Percentiles rank a stretch among this genome's conserved stretches.
Evolutionary conservation across 805 yeast species (phyloP).

Genomic region (Lachancea cidri): DNA sequence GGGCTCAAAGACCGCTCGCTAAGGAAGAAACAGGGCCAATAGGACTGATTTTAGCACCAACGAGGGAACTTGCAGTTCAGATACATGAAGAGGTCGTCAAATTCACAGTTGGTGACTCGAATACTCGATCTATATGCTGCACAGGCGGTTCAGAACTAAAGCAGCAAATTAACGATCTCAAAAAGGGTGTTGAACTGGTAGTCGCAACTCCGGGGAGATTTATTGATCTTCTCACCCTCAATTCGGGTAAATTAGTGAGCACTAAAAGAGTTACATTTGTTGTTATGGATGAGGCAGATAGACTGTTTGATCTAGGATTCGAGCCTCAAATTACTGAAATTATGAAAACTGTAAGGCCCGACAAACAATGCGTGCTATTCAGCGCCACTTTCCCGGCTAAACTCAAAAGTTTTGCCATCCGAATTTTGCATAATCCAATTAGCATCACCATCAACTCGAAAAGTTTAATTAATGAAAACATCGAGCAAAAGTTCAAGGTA

Average conservation of each 20-base stretch:
- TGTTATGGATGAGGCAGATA: conserved; percentile 94
- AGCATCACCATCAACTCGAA: conserved; percentile 77
- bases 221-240: conserved; percentile 81
- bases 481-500: conserved; percentile 65
- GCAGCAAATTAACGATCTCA: conserved; percentile 72
- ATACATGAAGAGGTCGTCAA: conserved; percentile 60
- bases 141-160: conserved; percentile 89
- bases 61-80: conserved; percentile 87
- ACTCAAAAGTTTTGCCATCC: conserved; percentile 69
- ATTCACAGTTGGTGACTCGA: conserved; percentile 39
- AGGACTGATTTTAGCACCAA: conserved; percentile 80
- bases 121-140: conserved; percentile 63
- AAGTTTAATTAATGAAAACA: conserved; percentile 75
- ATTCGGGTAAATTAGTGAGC: conserved; percentile 65
- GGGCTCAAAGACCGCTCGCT: conserved; percentile 56
- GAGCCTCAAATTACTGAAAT: conserved; percentile 91
- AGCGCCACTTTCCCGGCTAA: conserved; percentile 90
- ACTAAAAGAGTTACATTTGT: conserved; percentile 67
- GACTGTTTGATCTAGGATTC: conserved; percentile 96
- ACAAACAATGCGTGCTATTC: conserved; percentile 81
- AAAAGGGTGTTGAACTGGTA: conserved; percentile 70
- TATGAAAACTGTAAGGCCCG: conserved; percentile 71
- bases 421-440: conserved; percentile 57
- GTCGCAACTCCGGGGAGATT: conserved; percentile 96
- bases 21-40: conserved; percentile 62